Conservation (phyloP, 768 basidiomycete genomes). For the Suillus plorans region DNA sequence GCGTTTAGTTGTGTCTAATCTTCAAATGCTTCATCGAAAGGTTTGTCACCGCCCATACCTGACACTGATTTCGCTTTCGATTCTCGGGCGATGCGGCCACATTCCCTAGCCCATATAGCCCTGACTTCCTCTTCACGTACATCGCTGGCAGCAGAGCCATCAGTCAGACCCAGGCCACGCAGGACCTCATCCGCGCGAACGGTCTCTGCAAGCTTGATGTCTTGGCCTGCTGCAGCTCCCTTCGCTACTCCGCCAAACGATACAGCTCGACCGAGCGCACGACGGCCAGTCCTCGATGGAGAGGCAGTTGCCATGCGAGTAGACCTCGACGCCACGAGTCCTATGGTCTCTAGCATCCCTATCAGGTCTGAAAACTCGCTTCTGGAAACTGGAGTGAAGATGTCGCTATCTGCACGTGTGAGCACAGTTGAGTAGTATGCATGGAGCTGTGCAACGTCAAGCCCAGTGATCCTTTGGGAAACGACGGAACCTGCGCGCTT, state of each 20-base stretch:
- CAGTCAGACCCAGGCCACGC: constrained; percentile 61
- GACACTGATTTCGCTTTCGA: constrained; percentile 21
- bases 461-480: constrained; percentile 29
- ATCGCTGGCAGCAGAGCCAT: constrained; percentile 24
- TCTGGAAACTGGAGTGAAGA: constrained; percentile 66
- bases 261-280: constrained; percentile 52
- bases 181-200: constrained; percentile 67
- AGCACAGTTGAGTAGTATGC: constrained; percentile 63
- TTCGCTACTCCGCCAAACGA: constrained; percentile 49
- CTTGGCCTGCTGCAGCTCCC: constrained; percentile 36
- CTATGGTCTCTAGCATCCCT: constrained; percentile 71
- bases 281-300: constrained; percentile 48
- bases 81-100: constrained; percentile 37
- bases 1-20: constrained; percentile 18
- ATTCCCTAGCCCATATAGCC: constrained; percentile 43
- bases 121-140: constrained; percentile 44
- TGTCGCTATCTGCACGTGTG: constrained; percentile 49
- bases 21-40: constrained; percentile 36
- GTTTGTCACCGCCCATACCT: constrained; percentile 12
- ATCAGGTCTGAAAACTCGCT: constrained; percentile 77
- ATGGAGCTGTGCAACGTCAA: constrained; percentile 64
- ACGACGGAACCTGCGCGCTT: constrained; percentile 49
- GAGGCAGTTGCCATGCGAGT: constrained; percentile 32
- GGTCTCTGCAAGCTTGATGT: constrained; percentile 55
- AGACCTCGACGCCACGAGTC: constrained; percentile 49